Conservation (phyloP, 306 rosid species). For the Notholithocarpus densiflorus region DNA sequence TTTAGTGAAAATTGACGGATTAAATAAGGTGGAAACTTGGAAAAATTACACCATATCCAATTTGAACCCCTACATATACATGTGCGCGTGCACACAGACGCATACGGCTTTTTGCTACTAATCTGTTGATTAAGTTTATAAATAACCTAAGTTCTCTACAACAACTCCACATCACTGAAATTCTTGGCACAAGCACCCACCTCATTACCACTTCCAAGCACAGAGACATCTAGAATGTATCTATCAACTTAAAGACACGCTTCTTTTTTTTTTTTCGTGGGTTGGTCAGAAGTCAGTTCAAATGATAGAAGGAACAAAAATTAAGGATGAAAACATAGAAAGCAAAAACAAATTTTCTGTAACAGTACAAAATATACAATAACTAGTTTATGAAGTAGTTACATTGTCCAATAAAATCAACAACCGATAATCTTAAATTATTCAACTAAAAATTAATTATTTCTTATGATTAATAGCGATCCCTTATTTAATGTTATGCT, state of each 20-base stretch:
- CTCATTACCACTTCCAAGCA: too few relatives aligned
- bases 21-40: too few relatives aligned
- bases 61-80: too few relatives aligned
- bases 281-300: not conserved
- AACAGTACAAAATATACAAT: not conserved
- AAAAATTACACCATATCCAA: too few relatives aligned
- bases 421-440: not conserved
- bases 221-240: too few relatives aligned
- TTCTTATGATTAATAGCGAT: not conserved
- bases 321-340: too few relatives aligned
- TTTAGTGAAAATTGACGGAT: too few relatives aligned
- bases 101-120: not conserved
- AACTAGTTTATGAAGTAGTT: not conserved
- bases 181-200: too few relatives aligned
- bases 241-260: too few relatives aligned
- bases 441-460: not conserved
- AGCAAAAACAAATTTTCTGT: not conserved
- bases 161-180: not conserved
- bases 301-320: not conserved
- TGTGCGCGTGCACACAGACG: too few relatives aligned
- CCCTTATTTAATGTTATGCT: not conserved
- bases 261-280: too few relatives aligned
- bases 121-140: not conserved
- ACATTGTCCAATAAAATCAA: not conserved
- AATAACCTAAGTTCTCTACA: not conserved